These are phyloP conservation scores for Phragmites australis DNA, from an alignment of 176 grass and related monocot genomes.

Conservation along the genomic window DNA sequence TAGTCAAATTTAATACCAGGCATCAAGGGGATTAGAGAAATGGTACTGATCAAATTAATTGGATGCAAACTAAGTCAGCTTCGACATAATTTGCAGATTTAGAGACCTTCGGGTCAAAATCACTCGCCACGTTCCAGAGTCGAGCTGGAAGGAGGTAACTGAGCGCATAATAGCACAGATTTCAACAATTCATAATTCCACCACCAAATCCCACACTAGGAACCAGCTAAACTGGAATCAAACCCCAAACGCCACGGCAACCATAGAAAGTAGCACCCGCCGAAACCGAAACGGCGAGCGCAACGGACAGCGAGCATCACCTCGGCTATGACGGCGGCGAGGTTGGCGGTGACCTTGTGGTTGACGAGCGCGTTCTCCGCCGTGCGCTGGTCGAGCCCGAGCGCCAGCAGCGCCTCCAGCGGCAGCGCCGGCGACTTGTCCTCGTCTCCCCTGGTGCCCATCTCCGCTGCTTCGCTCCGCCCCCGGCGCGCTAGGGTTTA, in stretches of 20 bases:
- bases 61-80: neutral
- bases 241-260: neutral
- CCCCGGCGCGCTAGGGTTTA: slow-evolving; percentile 14
- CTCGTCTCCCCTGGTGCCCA: slow-evolving; percentile 31
- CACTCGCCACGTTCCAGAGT: neutral
- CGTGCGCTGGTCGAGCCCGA: slow-evolving; percentile 79
- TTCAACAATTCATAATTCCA: neutral
- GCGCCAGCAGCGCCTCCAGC: slow-evolving; percentile 69
- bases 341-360: slow-evolving; percentile 76
- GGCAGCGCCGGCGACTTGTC: slow-evolving; percentile 21
- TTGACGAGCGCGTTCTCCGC: slow-evolving; percentile 87
- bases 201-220: neutral
- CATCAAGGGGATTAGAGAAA: neutral
- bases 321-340: slow-evolving; percentile 75
- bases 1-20: neutral
- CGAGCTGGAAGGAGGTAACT: neutral
- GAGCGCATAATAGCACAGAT: neutral
- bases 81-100: neutral
- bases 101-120: neutral
- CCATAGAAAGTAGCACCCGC: neutral
- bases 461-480: slow-evolving; percentile 3
- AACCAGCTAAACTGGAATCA: neutral
- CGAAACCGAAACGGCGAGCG: neutral
- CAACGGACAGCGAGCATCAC: neutral
- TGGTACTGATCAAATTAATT: neutral